A percentile compares a stretch with the other conserved stretches of the same genome.
These are phyloP conservation scores for Zizania palustris DNA, from an alignment of 202 grass and related monocot genomes.

Conservation along the genomic window DNA sequence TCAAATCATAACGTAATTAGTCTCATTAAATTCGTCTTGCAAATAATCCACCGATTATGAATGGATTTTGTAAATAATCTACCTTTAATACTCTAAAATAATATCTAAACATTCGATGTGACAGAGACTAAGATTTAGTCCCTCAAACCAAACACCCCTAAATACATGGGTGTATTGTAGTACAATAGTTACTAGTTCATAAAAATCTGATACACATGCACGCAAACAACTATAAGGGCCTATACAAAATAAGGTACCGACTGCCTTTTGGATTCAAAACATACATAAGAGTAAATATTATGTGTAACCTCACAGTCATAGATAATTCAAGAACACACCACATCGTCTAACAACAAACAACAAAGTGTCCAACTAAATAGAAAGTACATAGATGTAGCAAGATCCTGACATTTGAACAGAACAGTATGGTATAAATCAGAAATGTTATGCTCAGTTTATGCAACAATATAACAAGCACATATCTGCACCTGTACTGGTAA, in stretches of 20 bases:
- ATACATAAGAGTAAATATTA: background rate
- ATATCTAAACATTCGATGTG: too few relatives aligned
- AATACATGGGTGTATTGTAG: background rate
- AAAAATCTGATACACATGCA: background rate
- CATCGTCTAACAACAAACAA: slow-evolving; percentile 10
- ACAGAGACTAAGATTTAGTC: too few relatives aligned
- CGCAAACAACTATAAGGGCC: background rate
- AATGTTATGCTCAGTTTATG: background rate
- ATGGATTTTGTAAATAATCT: too few relatives aligned
- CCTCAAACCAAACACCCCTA: too few relatives aligned
- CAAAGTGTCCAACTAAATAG: background rate
- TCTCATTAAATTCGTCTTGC: too few relatives aligned
- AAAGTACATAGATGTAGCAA: background rate
- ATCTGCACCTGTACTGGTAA: background rate
- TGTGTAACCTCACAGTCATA: background rate
- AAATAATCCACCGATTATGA: too few relatives aligned
- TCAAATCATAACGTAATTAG: too few relatives aligned
- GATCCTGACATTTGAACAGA: slow-evolving; percentile 2
- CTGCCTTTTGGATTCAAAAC: slow-evolving; percentile 2
- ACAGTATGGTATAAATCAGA: background rate
- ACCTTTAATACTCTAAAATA: too few relatives aligned
- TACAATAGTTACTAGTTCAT: slow-evolving; percentile 3
- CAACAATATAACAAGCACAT: background rate
- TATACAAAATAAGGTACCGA: background rate
- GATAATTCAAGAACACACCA: slow-evolving; percentile 9